phyloP scores from a whole-genome alignment of 1,139 yeast species.

The Blastobotrys persicus region DNA sequence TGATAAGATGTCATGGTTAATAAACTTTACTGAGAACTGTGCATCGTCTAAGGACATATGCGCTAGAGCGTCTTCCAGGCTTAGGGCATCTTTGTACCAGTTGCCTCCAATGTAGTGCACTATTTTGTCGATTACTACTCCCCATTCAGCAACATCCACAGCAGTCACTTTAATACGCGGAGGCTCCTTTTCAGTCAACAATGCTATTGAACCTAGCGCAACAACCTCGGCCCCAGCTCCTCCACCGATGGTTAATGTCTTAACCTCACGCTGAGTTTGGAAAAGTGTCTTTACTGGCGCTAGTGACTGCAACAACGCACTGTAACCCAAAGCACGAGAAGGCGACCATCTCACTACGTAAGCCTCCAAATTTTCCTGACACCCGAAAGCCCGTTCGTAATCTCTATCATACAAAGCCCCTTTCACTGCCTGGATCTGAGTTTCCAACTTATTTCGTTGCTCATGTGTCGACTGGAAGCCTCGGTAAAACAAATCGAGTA shows the following conservation, averaged over 20 bases:
- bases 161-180: slow-evolving; percentile 47
- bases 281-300: slow-evolving; percentile 17
- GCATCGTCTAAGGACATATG: slow-evolving; percentile 16
- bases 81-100: slow-evolving; percentile 23
- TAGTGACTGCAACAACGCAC: slow-evolving; percentile 54
- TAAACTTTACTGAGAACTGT: slow-evolving; percentile 46
- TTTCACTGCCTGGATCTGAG: slow-evolving; percentile 63
- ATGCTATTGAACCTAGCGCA: slow-evolving; percentile 59
- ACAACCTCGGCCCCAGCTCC: slow-evolving; percentile 87
- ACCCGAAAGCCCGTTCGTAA: slow-evolving; percentile 65
- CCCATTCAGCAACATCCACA: slow-evolving; percentile 82
- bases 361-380: slow-evolving; percentile 64
- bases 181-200: slow-evolving; percentile 25
- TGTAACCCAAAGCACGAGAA: slow-evolving; percentile 70
- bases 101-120: slow-evolving; percentile 39
- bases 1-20: slow-evolving; percentile 48
- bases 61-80: slow-evolving; percentile 18
- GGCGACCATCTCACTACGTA: slow-evolving; percentile 88
- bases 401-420: slow-evolving; percentile 66
- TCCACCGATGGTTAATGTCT: slow-evolving; percentile 72
- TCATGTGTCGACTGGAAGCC: slow-evolving; percentile 28
- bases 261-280: slow-evolving; percentile 24
- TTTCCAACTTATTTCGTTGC: slow-evolving; percentile 21
- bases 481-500: slow-evolving; percentile 30
- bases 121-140: slow-evolving; percentile 47